A percentile compares a stretch with the other conserved stretches of the same genome.
Conservation (phyloP, 371 early-diverging fungal genomes). For the Phascolomyces articulosus region DNA sequence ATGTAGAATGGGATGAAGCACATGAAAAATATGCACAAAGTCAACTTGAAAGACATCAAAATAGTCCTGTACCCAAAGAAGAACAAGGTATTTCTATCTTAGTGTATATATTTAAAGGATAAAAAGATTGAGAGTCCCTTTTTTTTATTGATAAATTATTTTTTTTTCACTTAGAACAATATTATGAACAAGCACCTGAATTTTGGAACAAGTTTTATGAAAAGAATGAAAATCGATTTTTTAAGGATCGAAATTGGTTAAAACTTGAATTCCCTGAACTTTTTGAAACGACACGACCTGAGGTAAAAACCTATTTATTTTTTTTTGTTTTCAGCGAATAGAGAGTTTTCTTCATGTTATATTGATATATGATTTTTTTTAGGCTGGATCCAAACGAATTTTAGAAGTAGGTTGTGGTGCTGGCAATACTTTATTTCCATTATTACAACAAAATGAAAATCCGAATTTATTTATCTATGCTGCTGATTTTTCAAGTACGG, state of each 20-base stretch:
- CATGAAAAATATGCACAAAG: conserved; percentile 61
- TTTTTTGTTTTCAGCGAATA: background rate
- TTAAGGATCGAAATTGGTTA: conserved; percentile 95
- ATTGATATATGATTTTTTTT: background rate
- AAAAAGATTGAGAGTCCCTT: background rate
- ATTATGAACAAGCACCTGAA: conserved; percentile 43
- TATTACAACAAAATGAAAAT: conserved; percentile 74
- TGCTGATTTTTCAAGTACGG: conserved; percentile 83
- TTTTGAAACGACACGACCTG: conserved; percentile 35
- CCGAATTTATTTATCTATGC: conserved; percentile 71
- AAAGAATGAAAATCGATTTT: conserved; percentile 92
- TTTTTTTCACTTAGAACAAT: conserved; percentile 33
- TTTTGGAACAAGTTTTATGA: conserved; percentile 83
- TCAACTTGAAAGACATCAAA: conserved; percentile 38
- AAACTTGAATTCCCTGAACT: conserved; percentile 91
- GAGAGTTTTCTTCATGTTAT: no score
- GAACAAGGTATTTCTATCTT: conserved; percentile 56
- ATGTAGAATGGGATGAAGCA: conserved; percentile 79
- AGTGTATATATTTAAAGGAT: no score
- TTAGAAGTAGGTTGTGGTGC: conserved; percentile 96
- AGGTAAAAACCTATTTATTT: conserved; percentile 20
- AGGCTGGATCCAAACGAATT: conserved; percentile 54
- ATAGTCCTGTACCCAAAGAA: conserved; percentile 49
- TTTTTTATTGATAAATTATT: background rate
- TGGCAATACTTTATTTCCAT: conserved; percentile 94